Conservation (phyloP, 2,329 filamentous ascomycete species). For the Claviceps capensis region DNA sequence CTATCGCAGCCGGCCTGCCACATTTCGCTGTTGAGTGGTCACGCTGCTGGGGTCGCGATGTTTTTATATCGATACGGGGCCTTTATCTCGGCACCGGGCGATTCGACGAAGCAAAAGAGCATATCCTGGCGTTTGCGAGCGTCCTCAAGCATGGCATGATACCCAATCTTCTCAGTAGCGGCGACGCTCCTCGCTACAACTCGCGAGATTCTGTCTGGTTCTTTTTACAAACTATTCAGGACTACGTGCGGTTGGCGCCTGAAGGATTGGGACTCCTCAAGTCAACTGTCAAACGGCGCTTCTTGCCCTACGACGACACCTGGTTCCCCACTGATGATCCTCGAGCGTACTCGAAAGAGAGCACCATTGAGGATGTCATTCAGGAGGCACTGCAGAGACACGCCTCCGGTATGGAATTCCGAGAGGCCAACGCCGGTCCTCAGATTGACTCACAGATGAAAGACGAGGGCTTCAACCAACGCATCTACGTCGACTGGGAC, state of each 20-base stretch:
- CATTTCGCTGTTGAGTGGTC: conserved; percentile 94
- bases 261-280: conserved; percentile 61
- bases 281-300: conserved; percentile 67
- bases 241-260: conserved; percentile 73
- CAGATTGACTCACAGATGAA: conserved; percentile 87
- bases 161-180: conserved; percentile 79
- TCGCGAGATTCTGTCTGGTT: conserved; percentile 96
- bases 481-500: conserved; percentile 86
- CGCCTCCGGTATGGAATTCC: conserved; percentile 78
- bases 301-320: conserved; percentile 88
- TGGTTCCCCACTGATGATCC: conserved; percentile 77
- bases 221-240: conserved; percentile 90
- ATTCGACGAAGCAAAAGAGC: conserved; percentile 78
- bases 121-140: conserved; percentile 88
- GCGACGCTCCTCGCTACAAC: conserved; percentile 82
- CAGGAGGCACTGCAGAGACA: conserved; percentile 90
- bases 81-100: conserved; percentile 84
- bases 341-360: conserved; percentile 73
- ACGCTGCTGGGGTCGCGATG: conserved; percentile 91
- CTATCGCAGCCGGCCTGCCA: conserved; percentile 79
- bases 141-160: conserved; percentile 98
- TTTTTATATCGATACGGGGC: conserved; percentile 89
- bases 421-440: conserved; percentile 86
- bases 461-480: conserved; percentile 80
- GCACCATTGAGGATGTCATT: conserved; percentile 75